Evolutionary conservation across 73 alveolate species (phyloP), one percentile per base, ranked within the genome.

Genomic region (Symbiodinium pilosum): DNA sequence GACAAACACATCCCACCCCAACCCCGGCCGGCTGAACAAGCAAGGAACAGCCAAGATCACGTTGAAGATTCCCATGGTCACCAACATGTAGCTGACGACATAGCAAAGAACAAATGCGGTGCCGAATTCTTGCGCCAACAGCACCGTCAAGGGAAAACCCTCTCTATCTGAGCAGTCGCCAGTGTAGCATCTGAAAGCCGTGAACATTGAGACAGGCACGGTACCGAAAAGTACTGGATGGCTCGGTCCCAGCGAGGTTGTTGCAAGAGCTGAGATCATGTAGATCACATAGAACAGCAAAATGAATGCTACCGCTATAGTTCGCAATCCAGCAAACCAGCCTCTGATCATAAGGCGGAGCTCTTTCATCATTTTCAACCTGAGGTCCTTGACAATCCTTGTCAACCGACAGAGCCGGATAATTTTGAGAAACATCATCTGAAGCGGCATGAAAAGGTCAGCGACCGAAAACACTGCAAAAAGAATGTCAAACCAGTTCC

Each of bases 11-110:
- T n/a, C n/a, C n/a, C n/a, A n/a, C n/a, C n/a, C n/a, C n/a, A n/a
- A n/a, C n/a, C n/a, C 69, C 20, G 69, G 20, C 30, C 38, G 6
- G 77, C 38, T 20, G 8, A 20, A 34, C 77, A 59, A 26, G 38
- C 77, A 59, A 59, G 77, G 30, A 20, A 21, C 93, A 18, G 93
- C 93, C 56, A 86, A 68, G 38, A 52, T 87, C 32, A 87, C 94
- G 30, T 87, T 87, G 94, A 68, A 87, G 84, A 87, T 87, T 16
- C 94, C 94, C 94, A 87, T 87, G 85, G 85, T 54, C 85, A 87
- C 94, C 84, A 87, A 36, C 94, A 87, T 54, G 94, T 87, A 87
- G 84, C 94, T 87, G 30, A 87, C 32, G 32, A 87, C 84, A 18
- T 87, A 87, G 83, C 43, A 59, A 40, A 54, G 42, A 36, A 87